A percentile compares a stretch with the other conserved stretches of the same genome.
Conservation (phyloP, 495 filamentous ascomycete species). For the Chaetomium tenue region DNA sequence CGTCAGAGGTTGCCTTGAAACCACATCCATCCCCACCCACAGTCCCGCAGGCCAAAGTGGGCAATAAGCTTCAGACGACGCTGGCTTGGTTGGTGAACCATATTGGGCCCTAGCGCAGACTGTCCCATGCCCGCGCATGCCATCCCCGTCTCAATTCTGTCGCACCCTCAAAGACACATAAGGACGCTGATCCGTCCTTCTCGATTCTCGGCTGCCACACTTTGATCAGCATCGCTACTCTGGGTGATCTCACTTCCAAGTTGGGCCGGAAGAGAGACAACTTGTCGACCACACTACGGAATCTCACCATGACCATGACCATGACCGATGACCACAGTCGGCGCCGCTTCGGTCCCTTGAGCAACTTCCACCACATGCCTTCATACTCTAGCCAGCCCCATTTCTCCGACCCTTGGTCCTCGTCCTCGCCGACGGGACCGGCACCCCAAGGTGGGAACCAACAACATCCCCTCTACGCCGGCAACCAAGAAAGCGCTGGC, state of each 20-base stretch:
- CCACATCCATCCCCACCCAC: conserved; percentile 42
- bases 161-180: conserved; percentile 59
- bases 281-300: conserved; percentile 25
- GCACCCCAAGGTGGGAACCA: conserved; percentile 43
- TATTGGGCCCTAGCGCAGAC: conserved; percentile 37
- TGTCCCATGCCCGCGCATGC: conserved; percentile 36
- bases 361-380: conserved; percentile 74
- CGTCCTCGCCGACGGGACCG: conserved; percentile 38
- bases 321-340: conserved; percentile 66
- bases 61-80: conserved; percentile 46
- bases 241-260: conserved; percentile 19
- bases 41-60: conserved; percentile 45
- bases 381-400: conserved; percentile 65
- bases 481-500: conserved; percentile 34
- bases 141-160: conserved; percentile 28
- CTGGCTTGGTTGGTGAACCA: conserved; percentile 40
- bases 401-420: conserved; percentile 90
- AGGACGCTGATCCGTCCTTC: conserved; percentile 73
- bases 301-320: conserved; percentile 73
- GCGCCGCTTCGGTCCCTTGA: conserved; percentile 77
- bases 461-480: conserved; percentile 51
- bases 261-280: conserved; percentile 22
- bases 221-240: conserved; percentile 17
- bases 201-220: conserved; percentile 37
- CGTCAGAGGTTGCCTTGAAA: conserved; percentile 45